Percentiles rank a stretch among this genome's conserved stretches.
Conservation (phyloP, 1,284 basidiomycete species). For the Sporisorium exsertum region DNA sequence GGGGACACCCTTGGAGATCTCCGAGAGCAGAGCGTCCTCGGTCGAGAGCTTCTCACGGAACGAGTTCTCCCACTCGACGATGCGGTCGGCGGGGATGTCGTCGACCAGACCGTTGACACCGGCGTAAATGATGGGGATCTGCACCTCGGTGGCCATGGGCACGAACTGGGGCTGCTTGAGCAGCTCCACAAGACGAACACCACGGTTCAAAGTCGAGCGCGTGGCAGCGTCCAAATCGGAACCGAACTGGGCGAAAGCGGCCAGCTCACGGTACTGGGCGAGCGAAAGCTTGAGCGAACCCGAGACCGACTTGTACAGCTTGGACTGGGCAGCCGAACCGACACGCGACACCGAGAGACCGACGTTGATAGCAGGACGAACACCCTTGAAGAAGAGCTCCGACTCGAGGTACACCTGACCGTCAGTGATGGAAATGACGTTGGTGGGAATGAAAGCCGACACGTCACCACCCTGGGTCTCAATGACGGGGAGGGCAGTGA, state of each 20-base stretch:
- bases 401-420: conserved; percentile 69
- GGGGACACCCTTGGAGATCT: conserved; percentile 85
- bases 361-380: conserved; percentile 99
- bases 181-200: conserved; percentile 97
- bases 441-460: conserved; percentile 76
- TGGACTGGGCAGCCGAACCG: conserved; percentile 97
- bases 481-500: conserved; percentile 98
- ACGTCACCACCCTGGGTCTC: conserved; percentile 99
- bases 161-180: conserved; percentile 97
- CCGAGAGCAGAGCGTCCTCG: conserved; percentile 68
- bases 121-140: conserved; percentile 98
- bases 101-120: conserved; percentile 86
- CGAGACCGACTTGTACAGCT: conserved; percentile 91
- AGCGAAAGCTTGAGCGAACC: conserved; percentile 99
- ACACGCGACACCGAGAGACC: conserved; percentile 99
- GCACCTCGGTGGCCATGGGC: conserved; percentile 82
- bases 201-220: conserved; percentile 84
- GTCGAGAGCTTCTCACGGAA: conserved; percentile 79
- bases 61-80: conserved; percentile 90
- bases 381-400: conserved; percentile 96
- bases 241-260: conserved; percentile 99
- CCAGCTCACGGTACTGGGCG: conserved; percentile 99
- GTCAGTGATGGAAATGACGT: conserved; percentile 69
- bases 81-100: conserved; percentile 91
- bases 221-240: conserved; percentile 99